These are phyloP conservation scores for Mortierella sp. DNA, from an alignment of 371 early-diverging fungal genomes.

Conservation along the genomic window DNA sequence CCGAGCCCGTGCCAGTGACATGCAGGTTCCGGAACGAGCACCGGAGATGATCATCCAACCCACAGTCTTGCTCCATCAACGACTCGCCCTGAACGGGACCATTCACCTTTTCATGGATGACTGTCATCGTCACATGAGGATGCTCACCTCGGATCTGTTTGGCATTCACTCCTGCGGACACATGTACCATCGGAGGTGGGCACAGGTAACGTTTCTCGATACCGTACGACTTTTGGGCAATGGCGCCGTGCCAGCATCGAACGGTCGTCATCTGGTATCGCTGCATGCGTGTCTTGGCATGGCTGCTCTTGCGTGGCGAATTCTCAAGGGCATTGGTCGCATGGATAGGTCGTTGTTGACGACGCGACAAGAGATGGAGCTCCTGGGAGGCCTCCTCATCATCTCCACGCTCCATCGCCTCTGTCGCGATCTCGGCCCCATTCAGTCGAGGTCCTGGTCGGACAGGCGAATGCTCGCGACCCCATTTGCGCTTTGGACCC, in stretches of 20 bases:
- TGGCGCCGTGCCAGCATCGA: conserved; percentile 71
- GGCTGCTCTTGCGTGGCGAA: not conserved
- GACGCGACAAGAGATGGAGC: conserved; percentile 35
- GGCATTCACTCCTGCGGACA: conserved; percentile 63
- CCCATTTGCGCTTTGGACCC: conserved; percentile 27
- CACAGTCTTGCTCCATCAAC: conserved; percentile 52
- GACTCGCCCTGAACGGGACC: conserved; percentile 43
- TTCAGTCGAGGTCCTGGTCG: conserved; percentile 22
- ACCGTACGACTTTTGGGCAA: conserved; percentile 86
- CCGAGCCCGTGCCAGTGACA: conserved; percentile 71
- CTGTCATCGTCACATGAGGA: conserved; percentile 69
- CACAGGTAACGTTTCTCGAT: conserved; percentile 84
- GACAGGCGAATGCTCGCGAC: conserved; percentile 22
- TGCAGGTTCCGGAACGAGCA: conserved; percentile 66
- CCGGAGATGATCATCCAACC: conserved; percentile 36
- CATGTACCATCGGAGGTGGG: conserved; percentile 77
- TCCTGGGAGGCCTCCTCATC: conserved; percentile 28
- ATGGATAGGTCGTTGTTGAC: not conserved
- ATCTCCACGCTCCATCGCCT: too few relatives aligned
- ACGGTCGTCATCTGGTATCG: conserved; percentile 60
- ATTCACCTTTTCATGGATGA: conserved; percentile 56
- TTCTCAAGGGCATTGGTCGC: too few relatives aligned
- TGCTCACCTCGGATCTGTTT: conserved; percentile 55
- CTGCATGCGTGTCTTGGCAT: conserved; percentile 38
- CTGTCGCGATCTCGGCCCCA: conserved; percentile 1